phyloP scores from a whole-genome alignment of 164 flowering plant species.

The Vitis cinerea region DNA sequence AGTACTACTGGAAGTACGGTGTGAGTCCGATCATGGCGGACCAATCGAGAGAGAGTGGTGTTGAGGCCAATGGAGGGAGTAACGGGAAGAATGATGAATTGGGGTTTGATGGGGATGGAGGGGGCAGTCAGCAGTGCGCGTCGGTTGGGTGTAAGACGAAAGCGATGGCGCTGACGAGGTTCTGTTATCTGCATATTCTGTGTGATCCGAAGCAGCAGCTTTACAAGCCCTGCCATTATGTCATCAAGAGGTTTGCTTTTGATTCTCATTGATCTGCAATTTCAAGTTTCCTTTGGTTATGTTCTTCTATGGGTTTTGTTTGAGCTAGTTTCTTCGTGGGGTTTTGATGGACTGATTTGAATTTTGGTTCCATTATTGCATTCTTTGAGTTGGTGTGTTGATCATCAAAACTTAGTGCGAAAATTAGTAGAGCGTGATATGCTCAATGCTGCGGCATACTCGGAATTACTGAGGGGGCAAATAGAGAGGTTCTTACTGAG shows the following conservation, averaged over 20 bases:
- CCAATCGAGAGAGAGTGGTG: conserved; percentile 1
- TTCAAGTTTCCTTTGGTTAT: neutral
- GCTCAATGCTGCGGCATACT: too few species aligned
- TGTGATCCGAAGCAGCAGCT: conserved; percentile 72
- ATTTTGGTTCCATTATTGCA: neutral
- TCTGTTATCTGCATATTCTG: conserved; percentile 72
- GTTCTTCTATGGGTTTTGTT: neutral
- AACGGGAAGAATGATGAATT: neutral
- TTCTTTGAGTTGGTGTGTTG: neutral
- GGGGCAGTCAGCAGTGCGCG: conserved; percentile 32
- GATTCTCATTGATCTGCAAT: neutral
- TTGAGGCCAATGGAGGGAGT: conserved; percentile 15
- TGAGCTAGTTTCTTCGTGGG: neutral
- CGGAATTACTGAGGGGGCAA: too few species aligned
- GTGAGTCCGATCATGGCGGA: conserved; percentile 53
- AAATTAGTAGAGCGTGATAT: too few species aligned
- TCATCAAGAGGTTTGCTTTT: conserved; percentile 55
- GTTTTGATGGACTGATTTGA: too few species aligned
- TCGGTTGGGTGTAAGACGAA: conserved; percentile 64
- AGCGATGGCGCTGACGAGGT: conserved; percentile 80
- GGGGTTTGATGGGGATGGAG: conserved; percentile 12
- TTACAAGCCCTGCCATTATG: conserved; percentile 62
- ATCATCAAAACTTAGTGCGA: too few species aligned
- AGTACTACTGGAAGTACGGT: conserved; percentile 72
- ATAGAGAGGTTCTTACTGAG: too few species aligned